Evolutionary conservation across 148 eudicot genomes (phyloP).

Genomic region (Camellia sinensis): DNA sequence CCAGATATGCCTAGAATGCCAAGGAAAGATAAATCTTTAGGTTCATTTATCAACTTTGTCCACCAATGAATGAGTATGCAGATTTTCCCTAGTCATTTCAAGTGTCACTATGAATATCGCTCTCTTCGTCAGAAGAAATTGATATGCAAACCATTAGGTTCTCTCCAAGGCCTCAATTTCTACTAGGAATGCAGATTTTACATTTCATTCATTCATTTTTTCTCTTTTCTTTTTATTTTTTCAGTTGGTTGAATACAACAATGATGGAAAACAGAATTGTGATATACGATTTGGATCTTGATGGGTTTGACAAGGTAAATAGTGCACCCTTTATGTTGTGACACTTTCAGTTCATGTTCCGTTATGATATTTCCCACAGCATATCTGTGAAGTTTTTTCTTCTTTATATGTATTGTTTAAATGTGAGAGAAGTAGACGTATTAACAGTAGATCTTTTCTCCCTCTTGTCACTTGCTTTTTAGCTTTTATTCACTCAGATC

Average conservation of each 20-base stretch:
- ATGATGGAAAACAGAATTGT: constrained; percentile 66
- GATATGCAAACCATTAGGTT: not conserved
- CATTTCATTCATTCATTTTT: not conserved
- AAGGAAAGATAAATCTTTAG: not conserved
- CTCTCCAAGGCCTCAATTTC: not conserved
- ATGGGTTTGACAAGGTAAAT: constrained; percentile 80
- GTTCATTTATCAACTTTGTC: not conserved
- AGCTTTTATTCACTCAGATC: constrained; percentile 8
- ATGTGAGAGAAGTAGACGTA: not conserved
- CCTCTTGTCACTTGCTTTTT: not conserved
- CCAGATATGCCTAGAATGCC: not conserved
- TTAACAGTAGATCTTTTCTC: not conserved
- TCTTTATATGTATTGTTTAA: not conserved
- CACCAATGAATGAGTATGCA: not conserved
- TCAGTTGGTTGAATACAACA: constrained; percentile 95
- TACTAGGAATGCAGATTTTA: not conserved
- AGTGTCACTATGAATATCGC: not conserved
- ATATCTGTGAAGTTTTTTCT: not conserved
- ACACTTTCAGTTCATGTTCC: not conserved
- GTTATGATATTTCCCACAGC: not conserved
- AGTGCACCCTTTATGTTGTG: not conserved
- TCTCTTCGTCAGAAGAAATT: not conserved
- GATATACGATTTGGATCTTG: constrained; percentile 59
- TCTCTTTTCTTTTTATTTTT: not conserved
- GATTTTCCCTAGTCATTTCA: not conserved